These are phyloP conservation scores for Coelastrella sp. DNA, from an alignment of 139 green algal genomes.

Conservation along the genomic window DNA sequence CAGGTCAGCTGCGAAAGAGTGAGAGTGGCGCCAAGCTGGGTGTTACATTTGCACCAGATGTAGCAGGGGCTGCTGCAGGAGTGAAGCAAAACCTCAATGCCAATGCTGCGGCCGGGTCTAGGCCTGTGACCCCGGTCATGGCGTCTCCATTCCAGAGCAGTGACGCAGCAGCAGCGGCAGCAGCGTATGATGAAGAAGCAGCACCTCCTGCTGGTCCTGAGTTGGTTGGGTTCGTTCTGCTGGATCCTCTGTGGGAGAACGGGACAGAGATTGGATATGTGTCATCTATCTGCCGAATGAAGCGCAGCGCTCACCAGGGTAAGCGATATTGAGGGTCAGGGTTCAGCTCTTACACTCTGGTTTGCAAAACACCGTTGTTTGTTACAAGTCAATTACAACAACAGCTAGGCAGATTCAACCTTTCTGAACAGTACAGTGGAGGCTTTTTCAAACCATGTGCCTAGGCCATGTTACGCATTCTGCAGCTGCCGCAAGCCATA, in stretches of 20 bases:
- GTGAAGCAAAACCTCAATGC: not conserved
- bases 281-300: constrained; percentile 42
- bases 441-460: no score
- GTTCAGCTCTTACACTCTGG: no score
- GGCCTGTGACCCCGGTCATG: not conserved
- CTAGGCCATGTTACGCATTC: no score
- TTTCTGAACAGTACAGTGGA: no score
- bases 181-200: no score
- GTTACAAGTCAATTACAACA: no score
- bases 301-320: constrained; percentile 13
- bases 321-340: no score
- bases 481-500: no score
- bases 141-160: not conserved
- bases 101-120: not conserved
- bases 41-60: not conserved
- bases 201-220: not conserved
- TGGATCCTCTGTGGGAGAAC: constrained; percentile 44
- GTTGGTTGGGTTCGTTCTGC: constrained; percentile 45
- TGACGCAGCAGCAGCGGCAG: not conserved
- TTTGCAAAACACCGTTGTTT: no score
- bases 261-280: constrained; percentile 29
- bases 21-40: not conserved
- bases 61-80: not conserved
- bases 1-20: not conserved
- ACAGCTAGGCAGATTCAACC: no score